Evolutionary conservation across 176 grass and related monocot species (phyloP).

Genomic region (Ensete glaucum): DNA sequence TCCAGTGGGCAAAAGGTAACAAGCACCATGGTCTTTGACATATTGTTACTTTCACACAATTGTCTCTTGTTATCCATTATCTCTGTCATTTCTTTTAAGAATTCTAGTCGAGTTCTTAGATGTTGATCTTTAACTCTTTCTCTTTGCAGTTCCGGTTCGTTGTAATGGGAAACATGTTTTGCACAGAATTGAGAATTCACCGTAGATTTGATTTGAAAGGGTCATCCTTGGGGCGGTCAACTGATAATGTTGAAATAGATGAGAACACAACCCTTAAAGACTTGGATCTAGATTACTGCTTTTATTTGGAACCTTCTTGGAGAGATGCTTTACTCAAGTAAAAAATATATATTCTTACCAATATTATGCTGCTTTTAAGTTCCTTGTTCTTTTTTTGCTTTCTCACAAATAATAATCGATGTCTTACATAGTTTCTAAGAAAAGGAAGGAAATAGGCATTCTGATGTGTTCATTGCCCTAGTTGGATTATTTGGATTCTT

Average conservation of each 20-base stretch:
- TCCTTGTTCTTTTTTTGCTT: not conserved
- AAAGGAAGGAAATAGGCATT: not conserved
- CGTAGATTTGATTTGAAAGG: conserved; percentile 96
- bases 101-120: not conserved
- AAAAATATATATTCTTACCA: not conserved
- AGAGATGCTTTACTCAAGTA: conserved; percentile 86
- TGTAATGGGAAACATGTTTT: conserved; percentile 99
- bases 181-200: conserved; percentile 94
- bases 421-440: not conserved
- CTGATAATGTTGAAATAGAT: conserved; percentile 92
- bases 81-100: not conserved
- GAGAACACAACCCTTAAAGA: conserved; percentile 97
- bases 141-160: conserved; percentile 87
- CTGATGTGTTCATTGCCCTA: too few relatives aligned
- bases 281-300: conserved; percentile 90
- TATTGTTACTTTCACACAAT: conserved; percentile 4
- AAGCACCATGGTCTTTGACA: not conserved
- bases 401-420: not conserved
- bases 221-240: conserved; percentile 81
- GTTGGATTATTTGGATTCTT: too few relatives aligned
- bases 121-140: conserved; percentile 21
- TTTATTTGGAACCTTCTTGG: conserved; percentile 99
- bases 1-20: conserved; percentile 95
- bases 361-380: not conserved
- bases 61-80: conserved; percentile 1